These are phyloP conservation scores for Fusarium compactum DNA, from an alignment of 2,329 filamentous ascomycete species.

Conservation along the genomic window DNA sequence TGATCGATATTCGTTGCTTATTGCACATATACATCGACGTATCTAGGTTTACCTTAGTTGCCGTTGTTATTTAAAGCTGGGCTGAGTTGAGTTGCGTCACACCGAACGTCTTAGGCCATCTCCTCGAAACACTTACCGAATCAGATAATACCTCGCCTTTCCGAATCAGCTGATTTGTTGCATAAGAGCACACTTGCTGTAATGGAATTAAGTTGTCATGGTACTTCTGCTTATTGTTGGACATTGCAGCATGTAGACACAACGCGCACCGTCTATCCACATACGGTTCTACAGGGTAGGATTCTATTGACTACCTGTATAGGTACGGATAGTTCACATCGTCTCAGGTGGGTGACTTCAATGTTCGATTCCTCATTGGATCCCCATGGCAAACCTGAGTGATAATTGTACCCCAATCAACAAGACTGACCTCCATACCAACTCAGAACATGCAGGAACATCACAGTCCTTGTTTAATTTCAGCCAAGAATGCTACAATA, in stretches of 20 bases:
- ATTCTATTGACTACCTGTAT: background rate
- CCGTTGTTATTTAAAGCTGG: conserved; percentile 3
- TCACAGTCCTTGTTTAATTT: conserved; percentile 3
- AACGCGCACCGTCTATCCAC: background rate
- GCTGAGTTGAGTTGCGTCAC: conserved; percentile 29
- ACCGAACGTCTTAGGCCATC: conserved; percentile 4
- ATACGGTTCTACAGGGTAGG: background rate
- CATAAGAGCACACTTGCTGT: background rate
- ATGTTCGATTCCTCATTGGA: background rate
- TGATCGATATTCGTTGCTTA: background rate
- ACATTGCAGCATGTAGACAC: background rate
- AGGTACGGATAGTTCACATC: too few relatives aligned
- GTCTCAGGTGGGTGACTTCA: too few relatives aligned
- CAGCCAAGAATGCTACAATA: conserved; percentile 11
- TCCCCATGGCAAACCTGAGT: background rate
- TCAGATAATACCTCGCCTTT: background rate
- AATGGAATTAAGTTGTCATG: background rate
- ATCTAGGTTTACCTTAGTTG: too few relatives aligned
- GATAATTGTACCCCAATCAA: background rate
- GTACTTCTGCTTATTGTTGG: background rate
- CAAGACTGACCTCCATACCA: background rate
- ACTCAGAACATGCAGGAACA: conserved; percentile 27
- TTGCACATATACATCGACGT: background rate
- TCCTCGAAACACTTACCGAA: background rate
- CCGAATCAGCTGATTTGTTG: background rate